Evolutionary conservation across 2,329 filamentous ascomycete genomes (phyloP).

Genomic region (Aureobasidium sp.): DNA sequence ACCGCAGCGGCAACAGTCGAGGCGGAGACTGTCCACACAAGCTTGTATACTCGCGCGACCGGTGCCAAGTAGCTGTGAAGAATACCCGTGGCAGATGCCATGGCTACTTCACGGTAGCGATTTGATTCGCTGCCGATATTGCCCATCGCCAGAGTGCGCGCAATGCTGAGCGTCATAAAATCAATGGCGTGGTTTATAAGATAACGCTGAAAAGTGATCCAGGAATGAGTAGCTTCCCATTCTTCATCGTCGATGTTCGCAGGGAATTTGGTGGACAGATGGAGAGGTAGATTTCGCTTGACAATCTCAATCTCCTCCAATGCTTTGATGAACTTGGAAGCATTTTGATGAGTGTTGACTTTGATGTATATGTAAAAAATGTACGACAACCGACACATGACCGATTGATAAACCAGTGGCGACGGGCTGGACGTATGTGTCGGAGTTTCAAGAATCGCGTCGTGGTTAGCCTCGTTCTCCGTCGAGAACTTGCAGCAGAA

Average conservation of each 20-base stretch:
- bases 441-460: not conserved
- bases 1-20: slow-evolving; percentile 10
- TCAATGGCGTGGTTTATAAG: not conserved
- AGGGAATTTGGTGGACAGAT: slow-evolving; percentile 11
- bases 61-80: not conserved
- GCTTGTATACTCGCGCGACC: not conserved
- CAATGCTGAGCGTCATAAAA: slow-evolving; percentile 12
- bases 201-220: slow-evolving; percentile 12
- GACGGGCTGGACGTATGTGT: not conserved
- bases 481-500: slow-evolving; percentile 15
- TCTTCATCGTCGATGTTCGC: slow-evolving; percentile 14
- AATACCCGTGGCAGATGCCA: not conserved
- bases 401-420: slow-evolving; percentile 6
- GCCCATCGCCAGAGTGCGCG: slow-evolving; percentile 7
- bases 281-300: slow-evolving; percentile 6
- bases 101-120: slow-evolving; percentile 7
- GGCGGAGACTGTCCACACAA: slow-evolving; percentile 13
- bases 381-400: slow-evolving; percentile 14
- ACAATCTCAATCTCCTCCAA: slow-evolving; percentile 15
- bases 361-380: slow-evolving; percentile 17
- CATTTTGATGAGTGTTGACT: slow-evolving; percentile 11
- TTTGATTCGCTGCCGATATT: not conserved
- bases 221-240: slow-evolving; percentile 4
- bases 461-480: not conserved
- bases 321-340: slow-evolving; percentile 14